Base-by-base conservation (phyloP, 2,329 filamentous ascomycete species). In the Scolecobasidium constrictum region DNA sequence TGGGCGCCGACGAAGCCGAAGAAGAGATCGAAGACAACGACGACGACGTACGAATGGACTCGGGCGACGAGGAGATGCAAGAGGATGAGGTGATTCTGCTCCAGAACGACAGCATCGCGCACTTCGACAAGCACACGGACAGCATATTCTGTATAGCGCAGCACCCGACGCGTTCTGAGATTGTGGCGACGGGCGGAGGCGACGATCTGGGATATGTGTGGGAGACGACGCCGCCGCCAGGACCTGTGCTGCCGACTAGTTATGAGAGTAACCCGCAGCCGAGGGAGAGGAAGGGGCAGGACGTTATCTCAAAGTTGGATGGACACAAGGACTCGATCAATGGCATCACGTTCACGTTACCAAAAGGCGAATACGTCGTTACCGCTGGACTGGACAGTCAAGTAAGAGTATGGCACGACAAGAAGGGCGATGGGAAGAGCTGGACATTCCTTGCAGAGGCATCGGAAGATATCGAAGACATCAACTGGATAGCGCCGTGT, bases 71-170 rank as follows among this genome's bases (percentile, higher is more conserved):
- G 21, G 66, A 69, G 20, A 73, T 80, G 52, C 62, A 69, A 40
- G 56, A 69, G 45, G 26, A 31, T 31, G 67, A 81, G 59, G 86
- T 92, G 60, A 78, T 95, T 34, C 66, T 77, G 34, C 72, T 96
- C 5, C 78, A 92, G 49, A 98, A 96, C 70, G 90, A 98, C 71
- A 93, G 86, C 50, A 72, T 81, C 51, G 90, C 86, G 47, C 90
- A 94, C 69, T 95, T 96, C 57, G 92, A 96, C 68, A 64, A 67
- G 26, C 86, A 95, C 68, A 83, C 79, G 53, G 87, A 95, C 72
- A 88, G 83, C 47, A 83, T 98, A 56, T 98, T 95, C 69, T 79
- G 85, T 64, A 92, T 98, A 59, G 86, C 90, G 15, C 86, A 94
- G 60, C 92, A 98, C 60, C 92, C 92, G 3, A 68, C 78, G 5